Evolutionary conservation across 75 land plant genomes (phyloP), one percentile per base, ranked within the genome.

Genomic region (Isoetes taiwanensis): DNA sequence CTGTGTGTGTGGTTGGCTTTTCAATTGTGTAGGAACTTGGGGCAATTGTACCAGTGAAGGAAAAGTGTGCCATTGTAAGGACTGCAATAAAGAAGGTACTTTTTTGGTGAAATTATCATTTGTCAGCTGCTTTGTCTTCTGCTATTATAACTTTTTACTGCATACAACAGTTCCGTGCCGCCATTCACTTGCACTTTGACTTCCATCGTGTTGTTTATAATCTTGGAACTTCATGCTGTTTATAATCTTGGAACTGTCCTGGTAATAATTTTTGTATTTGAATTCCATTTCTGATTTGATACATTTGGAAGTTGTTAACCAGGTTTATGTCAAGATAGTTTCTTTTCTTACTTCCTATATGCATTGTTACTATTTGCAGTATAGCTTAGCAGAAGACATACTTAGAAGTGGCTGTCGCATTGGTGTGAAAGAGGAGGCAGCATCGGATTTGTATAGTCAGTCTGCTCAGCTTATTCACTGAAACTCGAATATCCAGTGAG

Each of bases 81-180:
- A n/a, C 16, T 46, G 50, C 50, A 4, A 46, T 46, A 46, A 46
- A 46, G 50, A 46, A 46, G 50, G 50, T 46, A 37, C 9, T 37
- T 9, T 37, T 14, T 37, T 9, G 14, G 14, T 37, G 14, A 37
- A 23, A 46, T 23, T 46, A 23, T n/a, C 21, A 5, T 46, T n/a
- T 46, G 5, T 46, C 12, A 5, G 50, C 16, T 46, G 23, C 6
- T 6, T 3, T 46, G 50, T 46, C 16, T 46, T 46, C 19, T 46
- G 23, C 38, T 9, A 19, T 46, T n/a, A n/a, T n/a, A n/a, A n/a
- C n/a, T n/a, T n/a, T n/a, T n/a, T n/a, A n/a, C n/a, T n/a, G n/a
- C n/a, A n/a, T n/a, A n/a, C n/a, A 16, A 46, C 19, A 46, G 50
- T 46, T 46, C 16, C 50, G 50, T 19, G 50, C 50, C 16, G 50